A percentile compares a stretch with the other conserved stretches of the same genome.
These are phyloP conservation scores for Telopea speciosissima DNA, from an alignment of 177 flowering plant species.

Conservation along the genomic window DNA sequence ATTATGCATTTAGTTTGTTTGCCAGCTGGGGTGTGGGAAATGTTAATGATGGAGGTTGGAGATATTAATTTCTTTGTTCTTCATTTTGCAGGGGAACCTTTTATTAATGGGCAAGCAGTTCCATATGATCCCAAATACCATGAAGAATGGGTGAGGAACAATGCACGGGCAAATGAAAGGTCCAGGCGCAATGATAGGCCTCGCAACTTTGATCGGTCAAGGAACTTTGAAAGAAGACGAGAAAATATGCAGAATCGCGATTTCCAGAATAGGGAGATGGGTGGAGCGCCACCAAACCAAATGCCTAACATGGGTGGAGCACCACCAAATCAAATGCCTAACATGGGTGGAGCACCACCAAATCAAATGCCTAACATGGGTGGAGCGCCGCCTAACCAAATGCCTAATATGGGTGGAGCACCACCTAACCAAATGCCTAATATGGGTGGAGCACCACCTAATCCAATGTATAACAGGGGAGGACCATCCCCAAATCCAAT, in stretches of 20 bases:
- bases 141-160: conserved; percentile 88
- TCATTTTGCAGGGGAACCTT: conserved; percentile 67
- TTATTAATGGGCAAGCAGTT: conserved; percentile 78
- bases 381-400: conserved; percentile 3
- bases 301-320: conserved; percentile 8
- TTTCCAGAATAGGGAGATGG: conserved; percentile 15
- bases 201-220: conserved; percentile 60
- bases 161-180: conserved; percentile 63
- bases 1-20: background rate
- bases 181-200: conserved; percentile 80
- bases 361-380: conserved; percentile 12
- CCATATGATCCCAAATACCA: conserved; percentile 92
- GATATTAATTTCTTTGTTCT: background rate
- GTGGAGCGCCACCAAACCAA: background rate
- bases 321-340: conserved; percentile 7
- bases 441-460: too few relatives aligned
- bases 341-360: conserved; percentile 4
- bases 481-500: conserved; percentile 19
- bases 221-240: conserved; percentile 71
- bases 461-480: conserved; percentile 9
- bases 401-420: too few relatives aligned
- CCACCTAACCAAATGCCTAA: too few relatives aligned
- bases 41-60: background rate
- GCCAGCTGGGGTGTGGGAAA: background rate
- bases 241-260: conserved; percentile 47